Conservation (phyloP, 164 flowering plant species). For the Platanus orientalis region DNA sequence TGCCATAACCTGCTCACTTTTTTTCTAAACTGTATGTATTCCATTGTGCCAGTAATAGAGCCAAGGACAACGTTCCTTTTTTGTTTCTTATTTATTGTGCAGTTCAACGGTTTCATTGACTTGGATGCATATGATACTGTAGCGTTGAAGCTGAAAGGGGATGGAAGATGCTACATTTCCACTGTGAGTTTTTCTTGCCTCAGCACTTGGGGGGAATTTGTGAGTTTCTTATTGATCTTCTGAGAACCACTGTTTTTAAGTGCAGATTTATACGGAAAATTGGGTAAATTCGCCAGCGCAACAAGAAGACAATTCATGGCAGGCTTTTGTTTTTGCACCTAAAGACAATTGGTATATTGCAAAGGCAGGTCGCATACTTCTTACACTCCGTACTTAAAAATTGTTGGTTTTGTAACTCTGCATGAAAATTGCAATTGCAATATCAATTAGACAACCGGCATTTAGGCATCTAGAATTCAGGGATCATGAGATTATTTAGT, state of each 20-base stretch:
- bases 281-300: constrained; percentile 98
- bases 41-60: not conserved
- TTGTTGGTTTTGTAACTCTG: not conserved
- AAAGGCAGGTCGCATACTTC: constrained; percentile 47
- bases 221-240: not conserved
- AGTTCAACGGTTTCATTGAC: constrained; percentile 96
- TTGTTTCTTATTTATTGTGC: constrained; percentile 16
- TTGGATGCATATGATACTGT: constrained; percentile 85
- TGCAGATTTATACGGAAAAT: constrained; percentile 95
- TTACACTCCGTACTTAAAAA: not conserved
- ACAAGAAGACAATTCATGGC: constrained; percentile 95
- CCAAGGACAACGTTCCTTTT: not conserved
- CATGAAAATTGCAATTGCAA: not conserved
- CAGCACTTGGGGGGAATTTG: not conserved
- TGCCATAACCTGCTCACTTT: not conserved
- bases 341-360: constrained; percentile 82
- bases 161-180: constrained; percentile 95
- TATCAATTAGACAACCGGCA: not conserved
- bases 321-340: constrained; percentile 82
- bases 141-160: constrained; percentile 85
- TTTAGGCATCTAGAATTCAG: no score
- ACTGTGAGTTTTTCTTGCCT: constrained; percentile 53
- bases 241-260: not conserved
- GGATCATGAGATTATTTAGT: no score
- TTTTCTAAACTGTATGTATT: not conserved